Base-by-base conservation (phyloP, 306 rosid genomes). In the Sicyos edulis region DNA sequence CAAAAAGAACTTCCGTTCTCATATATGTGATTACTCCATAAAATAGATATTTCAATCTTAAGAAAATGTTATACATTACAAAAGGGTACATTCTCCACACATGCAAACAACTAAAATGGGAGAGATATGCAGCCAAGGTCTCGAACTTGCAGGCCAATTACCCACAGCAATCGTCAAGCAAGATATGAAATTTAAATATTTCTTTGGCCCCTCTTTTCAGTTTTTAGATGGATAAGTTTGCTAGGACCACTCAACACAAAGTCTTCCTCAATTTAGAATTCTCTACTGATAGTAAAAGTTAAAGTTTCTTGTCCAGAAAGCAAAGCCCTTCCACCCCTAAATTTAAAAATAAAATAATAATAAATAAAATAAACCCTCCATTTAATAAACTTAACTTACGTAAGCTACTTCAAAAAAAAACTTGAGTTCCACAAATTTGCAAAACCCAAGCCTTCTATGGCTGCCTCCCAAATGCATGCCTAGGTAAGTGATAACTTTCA, bases 21-120 rank as follows among this genome's bases (percentile, higher is more conserved):
- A 66, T 5, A n/a, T 20, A 45, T 45, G 37, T 20, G 37, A 66
- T 45, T 45, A 42, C 37, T 45, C 54, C 32, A 32, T 45, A 45
- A 20, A 5, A 45, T 11, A 44, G 54, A 64, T 64, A 34, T n/a
- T 62, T 34, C 68, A 65, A 17, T 64, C 4, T 2, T 42, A 66
- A 7, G 54, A 66, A 66, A 66, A 20, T 20, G 11, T 3, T 66
- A 37, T 37, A 17, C 5, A 66, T 65, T 66, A 65, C 71, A 17
- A 65, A 44, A 44, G 71, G 54, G 9, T 6, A 32, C 24, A 65
- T n/a, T 40, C 54, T n/a, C 50, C 51, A 63, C 70, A 63, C 70
- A n/a, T 63, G 26, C 70, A 40, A 64, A 64, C 70, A 32, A 61
- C 49, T 61, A 61, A 17, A 64, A 42, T 19, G 17, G 29, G 13